Percentiles rank a stretch among this genome's conserved stretches.
Conservation (phyloP, 2,329 filamentous ascomycete genomes). For the Fusarium lyarnte region DNA sequence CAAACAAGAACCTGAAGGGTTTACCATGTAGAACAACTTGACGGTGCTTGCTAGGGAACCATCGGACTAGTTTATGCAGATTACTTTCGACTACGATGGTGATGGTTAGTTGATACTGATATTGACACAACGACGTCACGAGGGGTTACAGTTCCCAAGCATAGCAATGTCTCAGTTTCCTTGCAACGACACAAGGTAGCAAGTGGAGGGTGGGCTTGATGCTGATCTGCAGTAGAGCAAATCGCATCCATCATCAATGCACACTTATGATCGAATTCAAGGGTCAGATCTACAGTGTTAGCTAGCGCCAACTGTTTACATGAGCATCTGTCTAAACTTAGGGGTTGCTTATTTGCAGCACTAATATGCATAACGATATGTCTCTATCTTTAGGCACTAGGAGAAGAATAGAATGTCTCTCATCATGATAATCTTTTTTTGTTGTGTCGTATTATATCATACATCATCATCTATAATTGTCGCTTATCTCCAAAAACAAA, state of each 20-base stretch:
- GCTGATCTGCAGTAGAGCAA: slow-evolving; percentile 11
- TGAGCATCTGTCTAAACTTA: not conserved
- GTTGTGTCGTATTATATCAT: slow-evolving; percentile 26
- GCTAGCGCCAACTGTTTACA: slow-evolving; percentile 9
- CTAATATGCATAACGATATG: not conserved
- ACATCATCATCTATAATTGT: slow-evolving; percentile 37
- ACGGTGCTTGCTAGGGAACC: not conserved
- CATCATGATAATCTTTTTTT: not conserved
- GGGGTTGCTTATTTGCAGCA: not conserved
- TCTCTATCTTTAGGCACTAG: not conserved
- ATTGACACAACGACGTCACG: slow-evolving; percentile 15
- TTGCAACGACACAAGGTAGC: not conserved
- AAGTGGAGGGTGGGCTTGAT: slow-evolving; percentile 2
- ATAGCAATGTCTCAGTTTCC: not conserved
- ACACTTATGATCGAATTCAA: slow-evolving; percentile 12
- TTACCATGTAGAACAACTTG: not conserved
- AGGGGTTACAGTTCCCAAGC: slow-evolving; percentile 4
- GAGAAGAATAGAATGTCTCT: not conserved
- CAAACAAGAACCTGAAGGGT: not conserved
- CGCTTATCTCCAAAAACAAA: not conserved
- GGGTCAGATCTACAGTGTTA: slow-evolving; percentile 11
- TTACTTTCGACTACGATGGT: not conserved
- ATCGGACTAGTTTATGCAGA: not conserved
- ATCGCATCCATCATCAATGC: slow-evolving; percentile 27
- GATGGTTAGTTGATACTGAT: not conserved